Evolutionary conservation across 108 stramenopile species (phyloP).

Genomic region (Cyclotella distinguenda): DNA sequence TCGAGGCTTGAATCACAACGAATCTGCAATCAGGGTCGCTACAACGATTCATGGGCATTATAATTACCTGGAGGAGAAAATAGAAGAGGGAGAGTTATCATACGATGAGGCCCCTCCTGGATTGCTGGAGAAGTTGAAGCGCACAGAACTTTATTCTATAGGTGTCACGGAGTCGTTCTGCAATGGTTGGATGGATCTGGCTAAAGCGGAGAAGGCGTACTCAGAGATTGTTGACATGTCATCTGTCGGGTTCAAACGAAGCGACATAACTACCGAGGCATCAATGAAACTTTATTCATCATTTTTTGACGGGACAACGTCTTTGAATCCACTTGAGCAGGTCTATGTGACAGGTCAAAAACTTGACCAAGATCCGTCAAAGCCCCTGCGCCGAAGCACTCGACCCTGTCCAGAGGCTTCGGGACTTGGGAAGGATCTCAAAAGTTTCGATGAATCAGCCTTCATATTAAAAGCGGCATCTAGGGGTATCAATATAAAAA

Average conservation of each 20-base stretch:
- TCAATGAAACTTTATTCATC: slow-evolving; percentile 77
- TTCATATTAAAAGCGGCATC: slow-evolving; percentile 45
- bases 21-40: slow-evolving; percentile 79
- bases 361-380: slow-evolving; percentile 32
- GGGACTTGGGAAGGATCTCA: slow-evolving; percentile 35
- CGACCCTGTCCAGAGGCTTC: slow-evolving; percentile 42
- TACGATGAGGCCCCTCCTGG: slow-evolving; percentile 53
- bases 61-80: slow-evolving; percentile 61
- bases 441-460: slow-evolving; percentile 37
- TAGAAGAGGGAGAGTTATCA: slow-evolving; percentile 48
- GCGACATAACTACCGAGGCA: slow-evolving; percentile 69
- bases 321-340: slow-evolving; percentile 38
- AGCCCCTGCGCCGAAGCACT: slow-evolving; percentile 41
- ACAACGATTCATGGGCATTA: slow-evolving; percentile 78
- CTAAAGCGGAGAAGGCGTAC: slow-evolving; percentile 65
- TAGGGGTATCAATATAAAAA: slow-evolving; percentile 34
- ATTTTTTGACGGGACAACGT: slow-evolving; percentile 57
- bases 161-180: slow-evolving; percentile 66
- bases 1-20: slow-evolving; percentile 64
- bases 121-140: slow-evolving; percentile 55
- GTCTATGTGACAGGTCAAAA: slow-evolving; percentile 32
- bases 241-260: slow-evolving; percentile 55
- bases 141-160: slow-evolving; percentile 62
- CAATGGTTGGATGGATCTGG: slow-evolving; percentile 45
- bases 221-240: slow-evolving; percentile 58